Evolutionary conservation across 768 basidiomycete genomes (phyloP).

Genomic region (Coprinopsis strossmayeri): DNA sequence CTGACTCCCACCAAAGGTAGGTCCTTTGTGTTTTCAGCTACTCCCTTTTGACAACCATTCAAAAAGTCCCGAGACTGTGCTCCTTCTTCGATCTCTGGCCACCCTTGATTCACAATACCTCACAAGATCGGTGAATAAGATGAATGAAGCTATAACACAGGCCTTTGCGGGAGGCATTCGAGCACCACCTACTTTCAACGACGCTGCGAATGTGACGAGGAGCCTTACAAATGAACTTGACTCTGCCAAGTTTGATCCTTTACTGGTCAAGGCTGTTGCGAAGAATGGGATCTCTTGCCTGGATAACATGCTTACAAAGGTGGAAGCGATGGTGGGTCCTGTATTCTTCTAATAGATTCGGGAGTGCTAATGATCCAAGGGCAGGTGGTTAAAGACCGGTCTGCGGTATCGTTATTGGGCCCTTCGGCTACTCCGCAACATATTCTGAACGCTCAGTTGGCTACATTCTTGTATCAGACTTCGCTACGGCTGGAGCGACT

Average conservation of each 20-base stretch:
- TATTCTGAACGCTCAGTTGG: conserved; percentile 66
- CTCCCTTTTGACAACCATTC: conserved; percentile 4
- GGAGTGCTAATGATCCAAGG: conserved; percentile 1
- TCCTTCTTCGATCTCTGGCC: conserved; percentile 78
- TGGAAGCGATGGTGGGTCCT: conserved; percentile 62
- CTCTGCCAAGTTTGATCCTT: conserved; percentile 86
- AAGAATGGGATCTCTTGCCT: conserved; percentile 63
- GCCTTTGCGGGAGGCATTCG: conserved; percentile 70
- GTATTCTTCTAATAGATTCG: too few relatives aligned
- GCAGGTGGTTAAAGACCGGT: conserved; percentile 72
- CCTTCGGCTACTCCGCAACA: conserved; percentile 78
- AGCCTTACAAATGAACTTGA: conserved; percentile 87
- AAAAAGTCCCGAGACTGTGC: conserved; percentile 81
- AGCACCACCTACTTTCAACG: conserved; percentile 63
- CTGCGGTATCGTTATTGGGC: conserved; percentile 68
- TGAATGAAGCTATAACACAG: conserved; percentile 77
- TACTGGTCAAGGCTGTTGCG: conserved; percentile 75
- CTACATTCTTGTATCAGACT: conserved; percentile 74
- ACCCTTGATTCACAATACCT: conserved; percentile 88
- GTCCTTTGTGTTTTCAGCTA: too few relatives aligned
- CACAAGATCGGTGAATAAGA: conserved; percentile 70
- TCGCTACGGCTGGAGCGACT: conserved; percentile 64
- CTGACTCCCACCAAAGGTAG: conserved; percentile 77
- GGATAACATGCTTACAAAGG: conserved; percentile 57
- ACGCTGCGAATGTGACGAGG: conserved; percentile 74